Conservation (phyloP, 1,284 basidiomycete genomes). For the Mycena citricolor region DNA sequence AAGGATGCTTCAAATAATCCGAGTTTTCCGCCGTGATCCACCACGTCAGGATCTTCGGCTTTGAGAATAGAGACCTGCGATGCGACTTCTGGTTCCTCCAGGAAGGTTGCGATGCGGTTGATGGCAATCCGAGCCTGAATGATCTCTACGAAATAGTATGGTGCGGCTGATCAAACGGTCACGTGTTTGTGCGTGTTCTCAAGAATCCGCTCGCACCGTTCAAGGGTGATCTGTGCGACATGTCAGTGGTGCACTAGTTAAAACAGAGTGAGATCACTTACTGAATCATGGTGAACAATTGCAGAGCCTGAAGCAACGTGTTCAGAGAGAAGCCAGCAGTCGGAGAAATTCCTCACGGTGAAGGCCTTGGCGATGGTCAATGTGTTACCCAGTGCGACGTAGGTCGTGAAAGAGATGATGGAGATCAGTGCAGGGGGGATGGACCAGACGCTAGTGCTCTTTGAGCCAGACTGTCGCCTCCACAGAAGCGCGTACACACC, state of each 20-base stretch:
- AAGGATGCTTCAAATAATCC: constrained; percentile 57
- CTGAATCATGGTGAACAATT: constrained; percentile 58
- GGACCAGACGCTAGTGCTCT: constrained; percentile 47
- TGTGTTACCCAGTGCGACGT: constrained; percentile 17
- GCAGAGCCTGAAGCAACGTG: constrained; percentile 42
- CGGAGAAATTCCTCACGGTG: constrained; percentile 23
- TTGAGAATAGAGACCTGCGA: constrained; percentile 56
- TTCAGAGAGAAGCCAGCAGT: not conserved
- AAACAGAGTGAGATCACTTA: constrained; percentile 14
- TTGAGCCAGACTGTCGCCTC: not conserved
- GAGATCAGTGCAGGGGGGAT: constrained; percentile 45
- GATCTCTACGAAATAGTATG: constrained; percentile 4
- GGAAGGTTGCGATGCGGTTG: constrained; percentile 67
- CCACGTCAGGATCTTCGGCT: constrained; percentile 25
- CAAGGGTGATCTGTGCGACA: not conserved
- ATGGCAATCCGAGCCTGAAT: constrained; percentile 59
- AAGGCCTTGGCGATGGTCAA: constrained; percentile 19
- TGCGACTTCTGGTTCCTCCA: constrained; percentile 68
- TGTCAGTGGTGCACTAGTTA: not conserved
- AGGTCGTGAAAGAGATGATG: constrained; percentile 17
- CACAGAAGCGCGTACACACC: not conserved
- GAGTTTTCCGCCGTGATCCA: constrained; percentile 35
- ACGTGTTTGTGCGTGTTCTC: no score
- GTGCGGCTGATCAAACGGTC: constrained; percentile 3
- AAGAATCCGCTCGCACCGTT: constrained; percentile 16